Percentiles rank a stretch among this genome's conserved stretches.
phyloP scores from a whole-genome alignment of 176 grass and related monocot species.

The Hyparrhenia diplandra region DNA sequence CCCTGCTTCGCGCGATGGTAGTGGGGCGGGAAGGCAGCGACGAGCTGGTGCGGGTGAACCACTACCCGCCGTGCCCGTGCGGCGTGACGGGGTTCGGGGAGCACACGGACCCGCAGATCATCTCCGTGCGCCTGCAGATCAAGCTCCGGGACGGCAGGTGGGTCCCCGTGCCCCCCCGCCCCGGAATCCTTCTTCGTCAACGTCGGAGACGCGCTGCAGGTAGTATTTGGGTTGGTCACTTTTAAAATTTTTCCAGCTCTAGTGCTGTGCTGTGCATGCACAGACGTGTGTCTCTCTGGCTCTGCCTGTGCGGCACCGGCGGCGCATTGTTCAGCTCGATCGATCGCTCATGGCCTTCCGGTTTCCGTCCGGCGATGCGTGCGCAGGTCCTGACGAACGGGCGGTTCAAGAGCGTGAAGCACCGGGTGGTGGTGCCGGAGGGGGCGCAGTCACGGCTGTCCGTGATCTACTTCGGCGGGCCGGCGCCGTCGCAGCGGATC shows the following conservation, averaged over 20 bases:
- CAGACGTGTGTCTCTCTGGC: no score
- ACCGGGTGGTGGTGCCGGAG: no score
- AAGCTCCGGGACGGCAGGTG: constrained; percentile 60
- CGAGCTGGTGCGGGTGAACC: constrained; percentile 68
- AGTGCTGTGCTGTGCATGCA: no score
- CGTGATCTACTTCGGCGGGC: no score
- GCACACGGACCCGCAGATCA: constrained; percentile 95
- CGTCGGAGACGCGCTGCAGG: constrained; percentile 82
- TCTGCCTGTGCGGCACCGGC: no score
- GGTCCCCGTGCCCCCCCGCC: constrained; percentile 60
- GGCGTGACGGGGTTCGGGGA: constrained; percentile 83
- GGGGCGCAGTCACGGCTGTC: no score
- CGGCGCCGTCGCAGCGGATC: no score
- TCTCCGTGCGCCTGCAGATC: constrained; percentile 81
- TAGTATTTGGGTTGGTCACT: neutral
- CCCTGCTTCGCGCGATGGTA: constrained; percentile 49
- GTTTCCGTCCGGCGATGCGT: no score
- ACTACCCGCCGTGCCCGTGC: constrained; percentile 66
- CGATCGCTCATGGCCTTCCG: no score
- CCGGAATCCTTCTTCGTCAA: constrained; percentile 73
- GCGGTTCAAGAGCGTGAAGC: constrained; percentile 8
- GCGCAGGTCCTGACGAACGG: constrained; percentile 79
- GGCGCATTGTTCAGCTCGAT: no score
- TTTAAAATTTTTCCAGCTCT: neutral
- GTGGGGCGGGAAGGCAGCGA: constrained; percentile 37